Evolutionary conservation across 1,139 yeast species (phyloP).

Genomic region (Kluyveromyces sp.): DNA sequence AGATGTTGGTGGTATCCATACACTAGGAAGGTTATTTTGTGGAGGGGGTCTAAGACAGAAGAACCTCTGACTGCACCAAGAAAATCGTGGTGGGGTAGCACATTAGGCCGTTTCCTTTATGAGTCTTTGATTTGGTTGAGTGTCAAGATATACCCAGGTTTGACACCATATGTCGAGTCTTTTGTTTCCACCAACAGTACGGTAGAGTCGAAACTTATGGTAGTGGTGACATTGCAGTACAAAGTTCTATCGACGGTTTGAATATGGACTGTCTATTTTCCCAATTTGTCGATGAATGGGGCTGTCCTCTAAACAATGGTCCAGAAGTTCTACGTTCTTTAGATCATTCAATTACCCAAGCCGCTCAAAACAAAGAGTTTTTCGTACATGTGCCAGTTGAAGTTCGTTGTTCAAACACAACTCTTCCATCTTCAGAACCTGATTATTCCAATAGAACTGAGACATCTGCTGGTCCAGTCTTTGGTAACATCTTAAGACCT

Average conservation of each 20-base stretch:
- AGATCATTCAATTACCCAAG: conserved; percentile 52
- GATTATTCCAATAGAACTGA: conserved; percentile 34
- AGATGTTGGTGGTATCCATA: conserved; percentile 99
- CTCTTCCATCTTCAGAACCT: conserved; percentile 38
- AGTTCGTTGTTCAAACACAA: conserved; percentile 85
- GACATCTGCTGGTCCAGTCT: conserved; percentile 66
- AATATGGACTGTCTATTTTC: conserved; percentile 94
- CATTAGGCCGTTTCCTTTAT: conserved; percentile 68
- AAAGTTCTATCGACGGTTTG: conserved; percentile 75
- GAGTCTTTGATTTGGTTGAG: conserved; percentile 73
- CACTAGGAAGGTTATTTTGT: conserved; percentile 71
- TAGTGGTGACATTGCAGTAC: conserved; percentile 61
- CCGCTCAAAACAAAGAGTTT: conserved; percentile 52
- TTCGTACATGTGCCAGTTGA: conserved; percentile 95
- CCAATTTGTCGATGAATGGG: conserved; percentile 96
- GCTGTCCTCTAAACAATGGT: conserved; percentile 75
- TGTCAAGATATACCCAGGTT: conserved; percentile 59
- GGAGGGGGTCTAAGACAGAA: conserved; percentile 74
- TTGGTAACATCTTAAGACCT: conserved; percentile 79
- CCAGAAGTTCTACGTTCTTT: conserved; percentile 60
- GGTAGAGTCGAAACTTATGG: conserved; percentile 68
- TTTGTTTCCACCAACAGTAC: conserved; percentile 78
- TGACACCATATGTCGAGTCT: conserved; percentile 77
- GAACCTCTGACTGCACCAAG: conserved; percentile 62
- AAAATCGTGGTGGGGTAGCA: conserved; percentile 80